Evolutionary conservation across 31 red algal genomes (phyloP), one percentile per base, ranked within the genome.

Genomic region (Asparagopsis taxiformis): DNA sequence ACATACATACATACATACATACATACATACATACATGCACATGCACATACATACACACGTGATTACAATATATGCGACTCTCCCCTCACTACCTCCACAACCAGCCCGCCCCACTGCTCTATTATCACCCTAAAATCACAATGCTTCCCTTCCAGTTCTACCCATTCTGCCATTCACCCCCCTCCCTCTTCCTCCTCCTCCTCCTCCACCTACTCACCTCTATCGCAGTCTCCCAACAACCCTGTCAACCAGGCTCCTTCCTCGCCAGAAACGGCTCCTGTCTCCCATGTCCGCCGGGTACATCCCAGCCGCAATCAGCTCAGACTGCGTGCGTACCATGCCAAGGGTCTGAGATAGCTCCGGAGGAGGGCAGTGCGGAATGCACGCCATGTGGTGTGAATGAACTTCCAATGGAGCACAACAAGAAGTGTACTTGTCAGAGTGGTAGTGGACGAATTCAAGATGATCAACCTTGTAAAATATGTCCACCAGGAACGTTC

Each of bases 261-360:
- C 41, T 46, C 41, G 13, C 41, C 6, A 46, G 13, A 9, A 9
- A 6, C 41, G 41, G 41, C 6, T 9, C 8, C 41, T 46, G 41
- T 46, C 6, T 6, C 8, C 8, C 41, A 46, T 46, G 41, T 13
- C 41, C 41, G 8, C 8, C 41, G 8, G 41, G 41, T 13, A 9
- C 41, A 46, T 46, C 41, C 13, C 41, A 46, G 41, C 41, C 41
- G 6, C 8, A 46, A 46, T 46, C 41, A 9, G 41, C 8, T 46
- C 41, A 46, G 41, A 46, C 6, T 13, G 41, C 41, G 13, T 46
- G 41, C 41, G 8, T 6, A 46, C 67, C 67, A n/a, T 70, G 67
- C 22, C 50, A 44, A 32, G 43, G 15, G 24, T 32, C 31, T 20
- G 33, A 46, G 13, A 46, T 46, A 9, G 41, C 41, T 13, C 41